Percentiles rank a stretch among this genome's conserved stretches.
These are phyloP conservation scores for Lactarius tabidus DNA, from an alignment of 768 basidiomycete genomes.

Conservation along the genomic window DNA sequence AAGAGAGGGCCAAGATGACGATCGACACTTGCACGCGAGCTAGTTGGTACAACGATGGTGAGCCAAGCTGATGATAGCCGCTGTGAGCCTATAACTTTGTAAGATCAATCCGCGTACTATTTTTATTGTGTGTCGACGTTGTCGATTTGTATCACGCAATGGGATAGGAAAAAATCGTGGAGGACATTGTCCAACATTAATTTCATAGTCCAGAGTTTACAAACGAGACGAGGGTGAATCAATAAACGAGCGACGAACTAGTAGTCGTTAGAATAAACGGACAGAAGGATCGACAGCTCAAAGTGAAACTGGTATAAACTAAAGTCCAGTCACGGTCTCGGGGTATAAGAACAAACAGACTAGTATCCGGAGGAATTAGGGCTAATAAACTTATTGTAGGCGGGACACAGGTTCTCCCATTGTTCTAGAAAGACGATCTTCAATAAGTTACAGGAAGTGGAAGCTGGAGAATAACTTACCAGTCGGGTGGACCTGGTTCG, in stretches of 20 bases:
- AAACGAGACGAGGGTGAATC: neutral
- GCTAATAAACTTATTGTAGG: neutral
- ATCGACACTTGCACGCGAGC: too few species aligned
- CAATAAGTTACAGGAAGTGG: neutral
- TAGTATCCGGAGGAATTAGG: neutral
- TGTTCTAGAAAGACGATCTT: neutral
- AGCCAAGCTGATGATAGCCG: too few species aligned
- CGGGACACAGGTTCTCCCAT: neutral
- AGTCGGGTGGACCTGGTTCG: neutral
- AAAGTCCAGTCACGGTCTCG: neutral
- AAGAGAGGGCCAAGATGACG: too few species aligned
- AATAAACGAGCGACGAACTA: neutral
- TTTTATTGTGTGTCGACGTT: neutral
- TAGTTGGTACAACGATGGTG: too few species aligned
- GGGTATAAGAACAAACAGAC: neutral
- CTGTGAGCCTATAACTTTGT: neutral
- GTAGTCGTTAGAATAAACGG: neutral
- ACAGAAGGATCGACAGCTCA: neutral
- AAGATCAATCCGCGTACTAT: neutral
- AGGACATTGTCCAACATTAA: neutral
- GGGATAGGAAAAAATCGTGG: neutral
- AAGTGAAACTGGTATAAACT: neutral
- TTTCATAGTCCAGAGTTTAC: neutral
- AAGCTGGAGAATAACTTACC: neutral
- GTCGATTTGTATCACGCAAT: neutral